These are phyloP conservation scores for Huntiella abstrusa DNA, from an alignment of 2,329 filamentous ascomycete species.

Conservation along the genomic window DNA sequence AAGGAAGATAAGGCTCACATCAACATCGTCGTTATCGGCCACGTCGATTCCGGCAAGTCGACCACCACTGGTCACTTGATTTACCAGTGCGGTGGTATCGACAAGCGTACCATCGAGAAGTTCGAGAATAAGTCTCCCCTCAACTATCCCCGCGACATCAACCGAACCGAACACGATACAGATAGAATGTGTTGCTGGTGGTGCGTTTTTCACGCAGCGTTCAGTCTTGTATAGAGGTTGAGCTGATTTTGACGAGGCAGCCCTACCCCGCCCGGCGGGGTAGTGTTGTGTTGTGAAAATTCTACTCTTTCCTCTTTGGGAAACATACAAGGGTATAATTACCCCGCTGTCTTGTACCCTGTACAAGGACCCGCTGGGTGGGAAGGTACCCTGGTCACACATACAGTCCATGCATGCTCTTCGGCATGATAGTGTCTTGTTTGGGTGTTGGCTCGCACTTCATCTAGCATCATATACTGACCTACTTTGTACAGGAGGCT, in stretches of 20 bases:
- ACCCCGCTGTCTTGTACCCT: neutral
- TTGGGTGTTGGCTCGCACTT: no score
- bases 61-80: constrained; percentile 92
- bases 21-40: constrained; percentile 97
- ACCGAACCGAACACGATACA: no score
- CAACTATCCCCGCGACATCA: no score
- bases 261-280: neutral
- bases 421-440: neutral
- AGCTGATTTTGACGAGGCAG: neutral
- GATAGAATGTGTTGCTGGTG: no score
- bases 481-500: constrained; percentile 52
- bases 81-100: constrained; percentile 99
- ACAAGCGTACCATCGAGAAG: constrained; percentile 99
- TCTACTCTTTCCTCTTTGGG: constrained; percentile 12
- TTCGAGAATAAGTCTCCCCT: constrained; percentile 73
- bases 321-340: constrained; percentile 12
- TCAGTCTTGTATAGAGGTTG: constrained; percentile 13
- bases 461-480: constrained; percentile 11
- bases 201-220: no score
- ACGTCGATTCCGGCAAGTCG: constrained; percentile 99
- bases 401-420: constrained; percentile 1
- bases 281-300: neutral
- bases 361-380: neutral
- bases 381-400: neutral
- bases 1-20: constrained; percentile 93